These are phyloP conservation scores for Vigna trinervia DNA, from an alignment of 306 rosid genomes.

Conservation along the genomic window DNA sequence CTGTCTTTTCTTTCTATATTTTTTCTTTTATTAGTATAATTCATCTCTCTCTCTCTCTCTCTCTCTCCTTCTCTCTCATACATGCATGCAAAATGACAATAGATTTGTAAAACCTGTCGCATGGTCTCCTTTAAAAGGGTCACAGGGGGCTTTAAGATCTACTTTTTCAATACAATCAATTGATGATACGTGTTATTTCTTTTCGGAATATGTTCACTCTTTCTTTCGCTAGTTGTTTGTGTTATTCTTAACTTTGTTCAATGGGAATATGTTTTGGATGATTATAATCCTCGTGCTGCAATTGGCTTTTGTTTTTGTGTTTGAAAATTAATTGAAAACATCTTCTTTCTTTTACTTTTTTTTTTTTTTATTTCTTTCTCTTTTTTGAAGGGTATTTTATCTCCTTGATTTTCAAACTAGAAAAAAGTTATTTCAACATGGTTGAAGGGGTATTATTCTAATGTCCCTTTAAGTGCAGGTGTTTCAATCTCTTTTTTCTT, in stretches of 20 bases:
- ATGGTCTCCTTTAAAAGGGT: conserved; percentile 45
- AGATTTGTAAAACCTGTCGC: conserved; percentile 35
- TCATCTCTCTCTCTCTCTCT: conserved; percentile 9
- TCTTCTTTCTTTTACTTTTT: not conserved
- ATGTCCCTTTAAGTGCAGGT: conserved; percentile 42
- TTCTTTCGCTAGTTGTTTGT: conserved; percentile 32
- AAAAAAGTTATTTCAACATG: conserved; percentile 48
- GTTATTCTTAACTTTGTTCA: not conserved
- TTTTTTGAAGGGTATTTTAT: conserved; percentile 43
- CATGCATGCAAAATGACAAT: not conserved
- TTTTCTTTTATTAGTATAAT: not conserved
- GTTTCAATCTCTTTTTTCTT: not conserved
- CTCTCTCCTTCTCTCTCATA: not conserved
- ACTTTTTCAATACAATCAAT: not conserved
- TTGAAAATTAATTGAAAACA: conserved; percentile 20
- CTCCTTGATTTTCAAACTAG: conserved; percentile 41
- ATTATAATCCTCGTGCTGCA: conserved; percentile 4
- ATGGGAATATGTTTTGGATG: not conserved
- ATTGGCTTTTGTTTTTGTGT: conserved; percentile 24
- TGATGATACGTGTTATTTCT: not conserved
- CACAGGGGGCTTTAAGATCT: conserved; percentile 46
- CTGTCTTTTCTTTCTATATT: not conserved
- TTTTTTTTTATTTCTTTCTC: conserved; percentile 14
- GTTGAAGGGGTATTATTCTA: conserved; percentile 46
- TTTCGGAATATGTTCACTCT: conserved; percentile 13